These are phyloP conservation scores for Pyracantha coccinea DNA, from an alignment of 331 rosid species.

Conservation along the genomic window DNA sequence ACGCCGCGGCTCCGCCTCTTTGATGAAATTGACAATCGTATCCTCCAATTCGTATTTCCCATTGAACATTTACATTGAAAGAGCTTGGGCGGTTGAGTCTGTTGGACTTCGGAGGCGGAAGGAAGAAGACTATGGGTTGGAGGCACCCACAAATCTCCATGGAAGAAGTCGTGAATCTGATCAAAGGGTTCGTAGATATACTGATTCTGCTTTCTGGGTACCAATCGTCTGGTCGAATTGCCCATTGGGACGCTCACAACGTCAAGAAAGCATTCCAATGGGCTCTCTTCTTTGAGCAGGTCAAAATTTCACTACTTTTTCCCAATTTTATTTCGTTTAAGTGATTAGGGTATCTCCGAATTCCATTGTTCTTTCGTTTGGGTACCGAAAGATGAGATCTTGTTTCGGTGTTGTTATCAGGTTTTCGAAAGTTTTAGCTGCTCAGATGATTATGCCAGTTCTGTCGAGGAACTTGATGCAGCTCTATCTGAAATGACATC, in stretches of 20 bases:
- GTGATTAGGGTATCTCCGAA: not conserved
- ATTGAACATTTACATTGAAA: not conserved
- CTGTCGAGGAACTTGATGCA: slow-evolving; percentile 26
- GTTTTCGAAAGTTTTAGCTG: slow-evolving; percentile 17
- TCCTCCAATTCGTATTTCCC: not conserved
- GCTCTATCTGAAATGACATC: slow-evolving; percentile 28
- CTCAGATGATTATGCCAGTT: slow-evolving; percentile 21
- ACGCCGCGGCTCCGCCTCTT: not conserved
- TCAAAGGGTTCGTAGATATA: slow-evolving; percentile 36
- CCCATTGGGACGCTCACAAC: slow-evolving; percentile 30
- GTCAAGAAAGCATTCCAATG: slow-evolving; percentile 29
- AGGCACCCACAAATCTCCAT: slow-evolving; percentile 17
- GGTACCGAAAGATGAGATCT: not conserved
- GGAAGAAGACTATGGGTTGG: slow-evolving; percentile 23
- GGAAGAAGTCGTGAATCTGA: slow-evolving; percentile 21
- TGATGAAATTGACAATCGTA: not conserved
- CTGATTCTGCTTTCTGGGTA: slow-evolving; percentile 37
- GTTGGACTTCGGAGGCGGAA: too few species aligned
- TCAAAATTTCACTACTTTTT: not conserved
- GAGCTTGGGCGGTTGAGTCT: not conserved
- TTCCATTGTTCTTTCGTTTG: not conserved
- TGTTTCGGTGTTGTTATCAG: not conserved
- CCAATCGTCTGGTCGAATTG: slow-evolving; percentile 29
- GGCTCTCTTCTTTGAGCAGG: slow-evolving; percentile 33
- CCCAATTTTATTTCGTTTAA: not conserved